A percentile compares a stretch with the other conserved stretches of the same genome.
phyloP scores from a whole-genome alignment of 2,329 filamentous ascomycete genomes.

The Venturia effusa region DNA sequence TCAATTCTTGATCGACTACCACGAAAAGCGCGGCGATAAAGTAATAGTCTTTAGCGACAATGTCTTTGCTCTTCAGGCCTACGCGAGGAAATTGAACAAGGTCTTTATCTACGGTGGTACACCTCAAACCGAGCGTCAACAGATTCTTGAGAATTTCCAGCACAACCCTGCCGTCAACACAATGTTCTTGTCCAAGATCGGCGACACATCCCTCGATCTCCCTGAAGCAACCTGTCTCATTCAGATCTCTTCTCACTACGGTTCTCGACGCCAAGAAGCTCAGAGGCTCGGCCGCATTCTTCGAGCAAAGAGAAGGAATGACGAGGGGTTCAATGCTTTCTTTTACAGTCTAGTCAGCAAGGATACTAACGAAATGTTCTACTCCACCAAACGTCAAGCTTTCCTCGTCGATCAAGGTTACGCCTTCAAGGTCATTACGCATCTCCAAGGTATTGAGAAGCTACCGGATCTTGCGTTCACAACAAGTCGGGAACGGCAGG shows the following conservation, averaged over 20 bases:
- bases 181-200: constrained; percentile 93
- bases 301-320: constrained; percentile 87
- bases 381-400: constrained; percentile 90
- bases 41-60: constrained; percentile 98
- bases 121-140: constrained; percentile 70
- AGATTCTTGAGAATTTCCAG: constrained; percentile 88
- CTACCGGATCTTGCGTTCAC: constrained; percentile 71
- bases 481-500: constrained; percentile 67
- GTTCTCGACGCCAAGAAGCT: constrained; percentile 90
- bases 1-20: constrained; percentile 96
- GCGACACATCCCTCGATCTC: constrained; percentile 93
- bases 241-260: constrained; percentile 95
- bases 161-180: constrained; percentile 85
- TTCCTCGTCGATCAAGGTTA: constrained; percentile 98
- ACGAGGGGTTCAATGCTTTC: constrained; percentile 97
- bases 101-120: constrained; percentile 89
- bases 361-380: constrained; percentile 96
- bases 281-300: constrained; percentile 89
- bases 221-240: constrained; percentile 95
- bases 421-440: constrained; percentile 97
- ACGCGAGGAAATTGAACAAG: constrained; percentile 74
- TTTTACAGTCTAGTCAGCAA: constrained; percentile 97
- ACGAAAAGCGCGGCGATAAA: constrained; percentile 89
- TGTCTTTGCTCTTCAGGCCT: constrained; percentile 79
- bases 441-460: constrained; percentile 80